Percentiles rank a stretch among this genome's conserved stretches.
phyloP scores from a whole-genome alignment of 2,329 filamentous ascomycete genomes.

The Fusarium virguliforme region DNA sequence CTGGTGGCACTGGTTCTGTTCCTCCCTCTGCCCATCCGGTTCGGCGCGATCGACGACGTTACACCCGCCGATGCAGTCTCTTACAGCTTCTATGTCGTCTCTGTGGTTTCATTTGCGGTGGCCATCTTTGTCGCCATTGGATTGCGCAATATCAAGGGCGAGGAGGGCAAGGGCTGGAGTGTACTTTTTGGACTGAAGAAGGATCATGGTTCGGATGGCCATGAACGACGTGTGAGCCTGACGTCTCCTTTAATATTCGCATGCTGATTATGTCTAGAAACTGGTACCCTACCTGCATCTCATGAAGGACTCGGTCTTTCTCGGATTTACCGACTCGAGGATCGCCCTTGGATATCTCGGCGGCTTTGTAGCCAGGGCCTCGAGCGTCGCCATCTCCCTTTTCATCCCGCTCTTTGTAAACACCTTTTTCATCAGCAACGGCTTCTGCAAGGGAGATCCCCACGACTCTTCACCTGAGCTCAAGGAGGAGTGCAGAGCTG shows the following conservation, averaged over 20 bases:
- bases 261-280: slow-evolving; percentile 47
- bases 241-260: neutral
- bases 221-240: slow-evolving; percentile 51
- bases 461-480: slow-evolving; percentile 79
- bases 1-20: slow-evolving; percentile 87
- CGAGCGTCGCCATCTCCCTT: slow-evolving; percentile 93
- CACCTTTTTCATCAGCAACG: slow-evolving; percentile 86
- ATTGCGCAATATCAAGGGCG: slow-evolving; percentile 77
- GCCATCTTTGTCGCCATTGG: slow-evolving; percentile 85
- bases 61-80: slow-evolving; percentile 82
- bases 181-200: slow-evolving; percentile 66
- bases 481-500: slow-evolving; percentile 86
- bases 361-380: slow-evolving; percentile 94
- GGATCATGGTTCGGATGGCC: slow-evolving; percentile 44
- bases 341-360: slow-evolving; percentile 93
- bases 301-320: slow-evolving; percentile 73
- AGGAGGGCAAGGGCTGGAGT: slow-evolving; percentile 82
- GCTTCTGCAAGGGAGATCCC: slow-evolving; percentile 80
- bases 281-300: slow-evolving; percentile 73
- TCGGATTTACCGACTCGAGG: slow-evolving; percentile 82
- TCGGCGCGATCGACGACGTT: slow-evolving; percentile 79
- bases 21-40: slow-evolving; percentile 87
- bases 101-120: slow-evolving; percentile 78
- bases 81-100: slow-evolving; percentile 91
- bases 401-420: slow-evolving; percentile 97